Evolutionary conservation across 176 grass and related monocot species (phyloP).

Genomic region (Elymus sibiricus): DNA sequence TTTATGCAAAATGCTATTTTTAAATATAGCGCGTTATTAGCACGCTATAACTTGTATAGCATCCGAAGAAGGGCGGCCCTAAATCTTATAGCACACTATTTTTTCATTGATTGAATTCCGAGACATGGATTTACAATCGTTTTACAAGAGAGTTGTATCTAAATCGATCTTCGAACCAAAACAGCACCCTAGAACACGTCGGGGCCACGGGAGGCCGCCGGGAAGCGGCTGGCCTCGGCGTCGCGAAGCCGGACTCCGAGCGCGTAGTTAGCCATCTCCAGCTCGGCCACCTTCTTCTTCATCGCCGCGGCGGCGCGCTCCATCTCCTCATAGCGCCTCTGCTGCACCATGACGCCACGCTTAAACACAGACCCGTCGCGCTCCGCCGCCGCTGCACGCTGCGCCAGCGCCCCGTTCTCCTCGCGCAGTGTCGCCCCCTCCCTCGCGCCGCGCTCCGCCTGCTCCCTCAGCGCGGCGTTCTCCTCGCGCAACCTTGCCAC

Average conservation of each 20-base stretch:
- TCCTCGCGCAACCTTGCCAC: not conserved
- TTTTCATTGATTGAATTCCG: not conserved
- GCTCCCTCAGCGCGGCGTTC: not conserved
- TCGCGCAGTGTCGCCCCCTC: not conserved
- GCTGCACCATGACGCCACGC: not conserved
- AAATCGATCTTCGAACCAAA: not conserved
- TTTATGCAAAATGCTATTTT: too few species aligned
- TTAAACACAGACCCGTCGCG: not conserved
- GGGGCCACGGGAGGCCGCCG: not conserved
- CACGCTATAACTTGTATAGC: too few species aligned
- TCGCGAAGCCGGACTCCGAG: not conserved
- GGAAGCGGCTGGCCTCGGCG: not conserved
- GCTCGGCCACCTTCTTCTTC: slow-evolving; percentile 13
- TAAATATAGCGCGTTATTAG: too few species aligned
- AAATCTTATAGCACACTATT: too few species aligned
- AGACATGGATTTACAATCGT: not conserved
- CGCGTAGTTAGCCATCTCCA: slow-evolving; percentile 32
- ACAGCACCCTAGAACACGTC: not conserved
- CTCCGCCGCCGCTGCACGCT: not conserved
- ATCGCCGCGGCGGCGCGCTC: not conserved
- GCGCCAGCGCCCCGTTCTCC: not conserved
- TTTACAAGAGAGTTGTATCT: not conserved
- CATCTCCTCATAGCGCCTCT: not conserved
- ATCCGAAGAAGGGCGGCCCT: too few species aligned
- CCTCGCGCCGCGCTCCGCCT: not conserved